Percentiles rank a stretch among this genome's conserved stretches.
Evolutionary conservation across 139 green algal genomes (phyloP).

Genomic region (Closterium sp.): DNA sequence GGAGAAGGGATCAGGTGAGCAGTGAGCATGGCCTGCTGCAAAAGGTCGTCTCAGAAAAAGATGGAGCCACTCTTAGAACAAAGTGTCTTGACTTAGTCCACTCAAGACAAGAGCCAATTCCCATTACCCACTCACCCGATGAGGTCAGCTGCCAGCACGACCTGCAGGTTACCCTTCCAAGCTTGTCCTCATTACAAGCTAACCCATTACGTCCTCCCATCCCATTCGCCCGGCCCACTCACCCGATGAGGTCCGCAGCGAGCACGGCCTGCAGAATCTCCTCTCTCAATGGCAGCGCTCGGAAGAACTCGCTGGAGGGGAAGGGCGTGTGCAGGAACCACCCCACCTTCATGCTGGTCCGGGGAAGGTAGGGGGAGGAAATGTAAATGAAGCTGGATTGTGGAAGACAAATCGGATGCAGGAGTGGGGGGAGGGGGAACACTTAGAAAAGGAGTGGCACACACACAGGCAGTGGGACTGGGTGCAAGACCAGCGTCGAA

Average conservation of each 20-base stretch:
- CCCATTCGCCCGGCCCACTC: background rate
- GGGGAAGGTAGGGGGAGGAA: constrained; percentile 61
- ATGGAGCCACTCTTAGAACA: too few species aligned
- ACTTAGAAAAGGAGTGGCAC: too few species aligned
- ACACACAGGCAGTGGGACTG: too few species aligned
- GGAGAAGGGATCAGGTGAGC: background rate
- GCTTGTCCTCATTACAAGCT: background rate
- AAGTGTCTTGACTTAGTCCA: too few species aligned
- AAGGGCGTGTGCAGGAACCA: constrained; percentile 98
- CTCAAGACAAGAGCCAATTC: too few species aligned
- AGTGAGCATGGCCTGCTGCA: too few species aligned
- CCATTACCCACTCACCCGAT: too few species aligned
- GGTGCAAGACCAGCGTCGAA: too few species aligned
- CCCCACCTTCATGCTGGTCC: constrained; percentile 66
- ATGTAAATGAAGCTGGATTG: too few species aligned
- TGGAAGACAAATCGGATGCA: too few species aligned
- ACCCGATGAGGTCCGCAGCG: constrained; percentile 85
- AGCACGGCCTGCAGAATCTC: constrained; percentile 90
- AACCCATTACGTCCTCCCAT: background rate
- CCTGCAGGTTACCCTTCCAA: background rate
- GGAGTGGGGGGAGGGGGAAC: background rate
- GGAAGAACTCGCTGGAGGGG: constrained; percentile 96
- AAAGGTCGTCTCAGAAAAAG: too few species aligned
- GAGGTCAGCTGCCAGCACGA: background rate
- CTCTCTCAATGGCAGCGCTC: constrained; percentile 87